A percentile compares a stretch with the other conserved stretches of the same genome.
Evolutionary conservation across 345 rosid genomes (phyloP).

Genomic region (Linum lewisii): DNA sequence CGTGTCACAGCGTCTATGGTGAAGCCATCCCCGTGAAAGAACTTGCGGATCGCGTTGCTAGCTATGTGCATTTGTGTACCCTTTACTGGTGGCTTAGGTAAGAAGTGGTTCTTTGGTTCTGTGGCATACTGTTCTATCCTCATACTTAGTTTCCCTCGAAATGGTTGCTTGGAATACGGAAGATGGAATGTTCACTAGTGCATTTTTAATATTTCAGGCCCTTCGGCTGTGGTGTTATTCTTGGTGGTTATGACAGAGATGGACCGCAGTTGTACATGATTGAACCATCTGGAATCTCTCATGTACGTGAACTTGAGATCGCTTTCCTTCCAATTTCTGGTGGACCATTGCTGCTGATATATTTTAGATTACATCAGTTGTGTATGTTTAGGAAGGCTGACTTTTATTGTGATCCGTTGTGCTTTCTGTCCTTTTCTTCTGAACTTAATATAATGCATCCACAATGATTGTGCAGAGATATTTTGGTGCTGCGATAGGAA

Average conservation of each 20-base stretch:
- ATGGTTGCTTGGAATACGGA: too few relatives aligned
- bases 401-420: background rate
- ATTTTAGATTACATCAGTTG: too few relatives aligned
- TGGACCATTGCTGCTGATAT: too few relatives aligned
- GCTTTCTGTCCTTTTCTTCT: too few relatives aligned
- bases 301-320: conserved; percentile 38
- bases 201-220: conserved; percentile 39
- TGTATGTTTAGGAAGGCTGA: too few relatives aligned
- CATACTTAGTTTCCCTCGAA: background rate
- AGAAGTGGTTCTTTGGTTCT: conserved; percentile 9
- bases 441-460: background rate
- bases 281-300: conserved; percentile 94
- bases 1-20: conserved; percentile 56
- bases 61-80: conserved; percentile 92
- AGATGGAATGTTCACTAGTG: conserved; percentile 8
- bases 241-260: conserved; percentile 97
- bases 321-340: background rate
- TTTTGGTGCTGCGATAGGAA: conserved; percentile 95
- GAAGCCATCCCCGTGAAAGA: conserved; percentile 86
- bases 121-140: background rate
- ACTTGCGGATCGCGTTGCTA: conserved; percentile 95
- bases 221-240: conserved; percentile 91
- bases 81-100: conserved; percentile 99
- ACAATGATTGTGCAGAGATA: conserved; percentile 51
- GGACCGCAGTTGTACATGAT: conserved; percentile 93